phyloP scores from a whole-genome alignment of 441 rosid species.

The Croton laevigatus region DNA sequence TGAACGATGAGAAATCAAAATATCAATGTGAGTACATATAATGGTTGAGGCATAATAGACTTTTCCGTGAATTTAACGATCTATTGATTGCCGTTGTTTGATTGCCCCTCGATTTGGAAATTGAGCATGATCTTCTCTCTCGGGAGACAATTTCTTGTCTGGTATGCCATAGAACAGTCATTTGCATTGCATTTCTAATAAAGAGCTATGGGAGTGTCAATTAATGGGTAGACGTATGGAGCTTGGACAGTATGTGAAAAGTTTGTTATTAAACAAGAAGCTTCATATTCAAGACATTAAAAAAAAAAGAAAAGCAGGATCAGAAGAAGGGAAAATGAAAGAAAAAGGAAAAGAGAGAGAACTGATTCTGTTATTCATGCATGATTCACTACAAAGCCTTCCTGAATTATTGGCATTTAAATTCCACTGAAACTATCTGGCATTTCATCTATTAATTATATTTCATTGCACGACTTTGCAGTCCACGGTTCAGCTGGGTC shows the following conservation, averaged over 20 bases:
- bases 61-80: background rate
- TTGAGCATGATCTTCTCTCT: background rate
- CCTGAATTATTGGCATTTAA: background rate
- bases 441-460: background rate
- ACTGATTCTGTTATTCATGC: background rate
- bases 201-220: background rate
- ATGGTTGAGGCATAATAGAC: background rate
- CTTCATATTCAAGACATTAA: background rate
- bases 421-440: background rate
- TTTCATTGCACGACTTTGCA: slow-evolving; percentile 36
- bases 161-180: background rate
- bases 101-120: background rate
- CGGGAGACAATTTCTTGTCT: background rate
- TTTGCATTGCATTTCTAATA: background rate
- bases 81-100: background rate
- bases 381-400: background rate
- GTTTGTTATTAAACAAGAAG: background rate
- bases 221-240: background rate
- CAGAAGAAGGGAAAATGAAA: background rate
- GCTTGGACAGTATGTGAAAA: background rate
- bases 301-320: background rate
- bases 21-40: background rate
- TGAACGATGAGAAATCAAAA: background rate
- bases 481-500: slow-evolving; percentile 88
- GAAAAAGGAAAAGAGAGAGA: background rate